These are phyloP conservation scores for Styphnolobium japonicum DNA, from an alignment of 306 rosid genomes.

Conservation along the genomic window DNA sequence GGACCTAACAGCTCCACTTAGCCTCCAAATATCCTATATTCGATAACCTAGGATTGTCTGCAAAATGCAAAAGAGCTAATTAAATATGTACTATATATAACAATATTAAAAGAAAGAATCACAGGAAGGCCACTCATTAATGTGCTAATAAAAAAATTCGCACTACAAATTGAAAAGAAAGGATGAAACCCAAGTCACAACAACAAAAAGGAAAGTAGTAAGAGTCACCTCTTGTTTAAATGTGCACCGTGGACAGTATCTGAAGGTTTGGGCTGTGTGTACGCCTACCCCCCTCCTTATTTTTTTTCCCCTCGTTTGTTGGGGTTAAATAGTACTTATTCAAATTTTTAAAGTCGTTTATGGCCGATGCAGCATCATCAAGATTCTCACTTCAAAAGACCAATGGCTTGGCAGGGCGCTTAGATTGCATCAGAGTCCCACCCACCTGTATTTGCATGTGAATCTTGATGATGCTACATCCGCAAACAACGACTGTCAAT, in stretches of 20 bases:
- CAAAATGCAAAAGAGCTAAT: conserved; percentile 18
- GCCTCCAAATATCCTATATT: conserved; percentile 18
- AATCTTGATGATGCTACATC: conserved; percentile 98
- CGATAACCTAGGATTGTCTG: conserved; percentile 33
- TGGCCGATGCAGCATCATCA: conserved; percentile 99
- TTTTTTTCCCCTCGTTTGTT: background rate
- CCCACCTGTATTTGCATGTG: conserved; percentile 58
- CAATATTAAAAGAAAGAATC: background rate
- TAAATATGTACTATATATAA: background rate
- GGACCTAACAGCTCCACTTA: conserved; percentile 17
- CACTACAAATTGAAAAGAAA: conserved; percentile 3
- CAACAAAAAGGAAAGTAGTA: conserved; percentile 22
- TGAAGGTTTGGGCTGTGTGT: conserved; percentile 14
- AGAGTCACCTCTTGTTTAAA: conserved; percentile 24
- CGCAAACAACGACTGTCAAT: conserved; percentile 78
- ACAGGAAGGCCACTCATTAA: conserved; percentile 13
- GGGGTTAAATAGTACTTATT: background rate
- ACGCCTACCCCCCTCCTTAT: background rate
- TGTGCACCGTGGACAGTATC: background rate
- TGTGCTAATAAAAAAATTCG: background rate
- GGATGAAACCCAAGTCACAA: conserved; percentile 40
- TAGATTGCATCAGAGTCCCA: conserved; percentile 2
- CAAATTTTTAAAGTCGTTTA: conserved; percentile 52
- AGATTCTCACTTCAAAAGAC: conserved; percentile 76
- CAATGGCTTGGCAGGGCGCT: conserved; percentile 20